Base-by-base conservation (phyloP, 2,329 filamentous ascomycete genomes). In the Epichloe uncinata region DNA sequence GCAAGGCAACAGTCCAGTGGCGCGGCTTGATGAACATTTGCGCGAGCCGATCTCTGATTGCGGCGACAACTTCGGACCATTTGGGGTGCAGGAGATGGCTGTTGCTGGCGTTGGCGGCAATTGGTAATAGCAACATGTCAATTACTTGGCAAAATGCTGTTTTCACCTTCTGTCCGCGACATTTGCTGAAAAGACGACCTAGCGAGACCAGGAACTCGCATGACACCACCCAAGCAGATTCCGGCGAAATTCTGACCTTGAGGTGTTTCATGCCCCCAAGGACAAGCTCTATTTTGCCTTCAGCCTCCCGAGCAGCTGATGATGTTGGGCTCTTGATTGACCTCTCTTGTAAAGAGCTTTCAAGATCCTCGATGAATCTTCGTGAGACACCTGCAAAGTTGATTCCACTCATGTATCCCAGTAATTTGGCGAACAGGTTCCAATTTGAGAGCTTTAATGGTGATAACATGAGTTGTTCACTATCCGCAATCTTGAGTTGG, bases 401-500 rank as follows among this genome's bases (percentile, higher is more conserved):
- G 55, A 93, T 83, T 42, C 86, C 85, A 67, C 93, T 96, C 86
- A 98, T 95, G 38, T 90, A 85, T n/a, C 94, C 93, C 1, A 98
- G 77, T 3, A 98, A 73, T 60, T 95, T 87, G 18, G 88, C 84
- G 63, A 96, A 96, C 3, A 98, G 81, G 52, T 87, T 86, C 91
- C 91, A 98, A 60, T 98, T 98, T 13, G 93, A 87, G 67, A 93
- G 81, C 56, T 89, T 88, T 22, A 97, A 72, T 0, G 87, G 82
- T 0, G 89, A 95, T 8, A 83, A 73, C 54, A 81, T 73, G 3
- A 91, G 71, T 60, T 90, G 82, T 7, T 95, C 88, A 0, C 86
- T 82, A 53, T 97, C 90, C 7, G 89, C 85, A 43, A 84, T 85
- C 61, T 90, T 94, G 9, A 98, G 74, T 64, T 97, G 93, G n/a